phyloP scores from a whole-genome alignment of 2,329 filamentous ascomycete genomes.

The Tolypocladium pustulatum region DNA sequence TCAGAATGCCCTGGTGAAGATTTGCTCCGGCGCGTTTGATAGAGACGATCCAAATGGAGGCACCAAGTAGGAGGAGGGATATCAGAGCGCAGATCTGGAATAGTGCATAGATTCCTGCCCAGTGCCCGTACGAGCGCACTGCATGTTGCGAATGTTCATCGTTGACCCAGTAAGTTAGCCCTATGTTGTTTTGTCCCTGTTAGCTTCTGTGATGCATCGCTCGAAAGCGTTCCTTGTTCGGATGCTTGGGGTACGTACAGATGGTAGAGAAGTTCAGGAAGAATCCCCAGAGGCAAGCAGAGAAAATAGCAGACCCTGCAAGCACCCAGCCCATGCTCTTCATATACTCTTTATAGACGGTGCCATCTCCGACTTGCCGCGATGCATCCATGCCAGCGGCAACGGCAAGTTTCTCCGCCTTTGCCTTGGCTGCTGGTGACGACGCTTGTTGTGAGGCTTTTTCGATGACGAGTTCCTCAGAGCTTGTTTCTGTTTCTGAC shows the following conservation, averaged over 20 bases:
- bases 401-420: neutral
- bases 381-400: neutral
- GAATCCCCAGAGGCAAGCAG: neutral
- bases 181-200: neutral
- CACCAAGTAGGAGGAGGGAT: neutral
- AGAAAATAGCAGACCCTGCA: neutral
- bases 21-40: neutral
- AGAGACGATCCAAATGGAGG: neutral
- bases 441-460: neutral
- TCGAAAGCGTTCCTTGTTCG: neutral
- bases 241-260: neutral
- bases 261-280: neutral
- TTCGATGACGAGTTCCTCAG: neutral
- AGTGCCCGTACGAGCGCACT: neutral
- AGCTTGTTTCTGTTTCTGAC: neutral
- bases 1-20: neutral
- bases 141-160: neutral
- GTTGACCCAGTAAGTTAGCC: neutral
- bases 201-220: neutral
- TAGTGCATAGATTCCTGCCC: neutral
- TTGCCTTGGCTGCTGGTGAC: neutral
- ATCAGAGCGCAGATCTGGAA: neutral
- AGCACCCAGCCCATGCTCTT: neutral
- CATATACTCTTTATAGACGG: neutral
- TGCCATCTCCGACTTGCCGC: neutral